Base-by-base conservation (phyloP, 441 rosid species). In the Aquilaria agallochum region DNA sequence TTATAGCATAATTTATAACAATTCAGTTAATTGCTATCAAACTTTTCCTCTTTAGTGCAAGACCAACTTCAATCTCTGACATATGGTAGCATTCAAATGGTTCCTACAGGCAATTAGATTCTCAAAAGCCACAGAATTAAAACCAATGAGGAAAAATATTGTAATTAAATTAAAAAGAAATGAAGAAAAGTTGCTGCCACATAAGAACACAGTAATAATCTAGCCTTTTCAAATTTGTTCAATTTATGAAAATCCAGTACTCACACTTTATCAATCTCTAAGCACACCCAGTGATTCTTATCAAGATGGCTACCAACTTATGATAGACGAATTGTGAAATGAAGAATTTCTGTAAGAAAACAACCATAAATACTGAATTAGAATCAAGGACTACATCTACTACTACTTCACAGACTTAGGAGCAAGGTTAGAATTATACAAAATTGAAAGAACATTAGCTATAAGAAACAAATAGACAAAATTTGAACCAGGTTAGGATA, bases 11-110 rank as follows among this genome's bases (percentile, higher is more conserved):
- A 20, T 20, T 20, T 20, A 20, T 20, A 20, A 20, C 27, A 20
- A 20, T 20, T 20, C 27, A 20, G 27, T 20, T 20, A 1, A 20
- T 81, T 53, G 90, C 90, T 69, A 87, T 79, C 76, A 94, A 79
- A 64, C 83, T 97, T 49, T 79, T 84, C 78, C 95, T 83, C 81
- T 70, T 85, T 73, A 94, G 72, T 64, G 89, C 87, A 51, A 89
- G 92, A 66, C 92, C 95, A 76, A 74, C 79, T 78, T 91, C 97
- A 53, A 94, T 84, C 74, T 94, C 92, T 53, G 88, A 72, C 72
- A 91, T 67, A 74, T 66, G 68, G 81, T 94, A 91, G 87, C 96
- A 91, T 74, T 89, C 96, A 72, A 89, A 80, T 10, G 96, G 96
- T 69, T 85, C 94, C 99, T 89, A 76, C 71, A 74, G 20, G 61